Percentiles rank a stretch among this genome's conserved stretches.
Evolutionary conservation across 1,139 yeast genomes (phyloP).

Genomic region (Diutina pseudorugosa): DNA sequence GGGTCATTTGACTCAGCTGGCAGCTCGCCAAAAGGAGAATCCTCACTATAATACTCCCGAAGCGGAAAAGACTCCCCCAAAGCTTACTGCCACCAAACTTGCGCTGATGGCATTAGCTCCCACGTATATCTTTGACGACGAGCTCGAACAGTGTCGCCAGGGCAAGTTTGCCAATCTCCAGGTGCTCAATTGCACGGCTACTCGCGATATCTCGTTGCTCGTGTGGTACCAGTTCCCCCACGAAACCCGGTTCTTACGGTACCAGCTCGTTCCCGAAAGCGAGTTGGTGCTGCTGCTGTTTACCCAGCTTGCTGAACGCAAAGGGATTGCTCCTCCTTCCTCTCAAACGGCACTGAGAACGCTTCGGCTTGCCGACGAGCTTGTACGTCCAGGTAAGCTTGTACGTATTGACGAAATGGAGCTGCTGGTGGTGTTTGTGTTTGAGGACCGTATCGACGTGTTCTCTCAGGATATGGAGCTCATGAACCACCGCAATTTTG

Average conservation of each 20-base stretch:
- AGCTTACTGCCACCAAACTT: conserved; percentile 13
- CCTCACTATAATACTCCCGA: conserved; percentile 44
- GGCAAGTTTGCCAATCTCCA: not conserved
- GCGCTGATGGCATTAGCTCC: conserved; percentile 21
- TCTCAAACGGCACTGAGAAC: not conserved
- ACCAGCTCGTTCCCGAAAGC: not conserved
- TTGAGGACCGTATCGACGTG: not conserved
- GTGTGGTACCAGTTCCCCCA: not conserved
- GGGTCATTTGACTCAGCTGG: conserved; percentile 44
- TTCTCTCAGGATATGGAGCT: not conserved
- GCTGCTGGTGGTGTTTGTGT: not conserved
- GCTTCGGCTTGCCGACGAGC: not conserved
- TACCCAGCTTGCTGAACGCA: not conserved
- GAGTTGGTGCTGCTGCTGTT: not conserved
- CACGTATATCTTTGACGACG: not conserved
- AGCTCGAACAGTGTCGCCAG: not conserved
- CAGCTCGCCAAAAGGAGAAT: conserved; percentile 33
- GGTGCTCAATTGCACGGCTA: not conserved
- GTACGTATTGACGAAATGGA: not conserved
- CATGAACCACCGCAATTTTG: not conserved
- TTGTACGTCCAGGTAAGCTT: not conserved
- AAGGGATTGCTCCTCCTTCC: not conserved
- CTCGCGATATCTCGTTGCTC: not conserved
- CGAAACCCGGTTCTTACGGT: not conserved
- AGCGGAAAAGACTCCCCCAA: conserved; percentile 21